Percentiles rank a stretch among this genome's conserved stretches.
Evolutionary conservation across 495 filamentous ascomycete genomes (phyloP).

Genomic region (Symbiotaphrina buchneri): DNA sequence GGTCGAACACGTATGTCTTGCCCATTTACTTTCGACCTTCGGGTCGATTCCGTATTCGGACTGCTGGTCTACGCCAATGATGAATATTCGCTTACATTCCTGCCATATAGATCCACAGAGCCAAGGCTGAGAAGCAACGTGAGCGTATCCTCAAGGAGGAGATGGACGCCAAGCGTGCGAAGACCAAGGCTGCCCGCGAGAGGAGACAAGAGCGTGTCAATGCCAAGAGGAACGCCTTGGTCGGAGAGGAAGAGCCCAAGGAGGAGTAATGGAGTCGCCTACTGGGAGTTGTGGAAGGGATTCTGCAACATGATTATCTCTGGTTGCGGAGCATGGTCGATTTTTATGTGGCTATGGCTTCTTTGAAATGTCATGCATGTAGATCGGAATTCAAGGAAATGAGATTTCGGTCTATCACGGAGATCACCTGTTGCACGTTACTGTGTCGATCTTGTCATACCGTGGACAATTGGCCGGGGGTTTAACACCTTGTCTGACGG

Average conservation of each 20-base stretch:
- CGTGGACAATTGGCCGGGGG: no score
- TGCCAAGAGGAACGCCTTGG: slow-evolving; percentile 71
- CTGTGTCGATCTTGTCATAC: no score
- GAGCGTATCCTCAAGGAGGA: slow-evolving; percentile 90
- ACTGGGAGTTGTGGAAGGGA: no score
- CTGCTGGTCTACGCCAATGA: not conserved
- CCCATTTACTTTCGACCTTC: not conserved
- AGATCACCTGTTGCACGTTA: no score
- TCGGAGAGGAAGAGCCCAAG: slow-evolving; percentile 36
- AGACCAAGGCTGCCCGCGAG: slow-evolving; percentile 99
- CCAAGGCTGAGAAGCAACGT: slow-evolving; percentile 96
- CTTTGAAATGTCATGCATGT: slow-evolving; percentile 4
- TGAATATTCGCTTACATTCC: slow-evolving; percentile 1
- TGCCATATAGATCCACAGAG: slow-evolving; percentile 77
- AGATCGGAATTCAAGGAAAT: no score
- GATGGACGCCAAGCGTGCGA: slow-evolving; percentile 98
- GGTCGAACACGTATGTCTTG: slow-evolving; percentile 90
- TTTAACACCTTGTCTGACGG: no score
- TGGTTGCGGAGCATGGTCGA: no score
- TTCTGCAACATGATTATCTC: no score
- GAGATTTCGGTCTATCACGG: no score
- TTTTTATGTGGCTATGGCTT: no score
- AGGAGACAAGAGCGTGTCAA: slow-evolving; percentile 70
- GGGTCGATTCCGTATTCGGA: not conserved
- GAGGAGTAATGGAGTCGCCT: no score